A percentile compares a stretch with the other conserved stretches of the same genome.
Evolutionary conservation across 495 filamentous ascomycete species (phyloP).

Genomic region (Venustampulla echinocandica): DNA sequence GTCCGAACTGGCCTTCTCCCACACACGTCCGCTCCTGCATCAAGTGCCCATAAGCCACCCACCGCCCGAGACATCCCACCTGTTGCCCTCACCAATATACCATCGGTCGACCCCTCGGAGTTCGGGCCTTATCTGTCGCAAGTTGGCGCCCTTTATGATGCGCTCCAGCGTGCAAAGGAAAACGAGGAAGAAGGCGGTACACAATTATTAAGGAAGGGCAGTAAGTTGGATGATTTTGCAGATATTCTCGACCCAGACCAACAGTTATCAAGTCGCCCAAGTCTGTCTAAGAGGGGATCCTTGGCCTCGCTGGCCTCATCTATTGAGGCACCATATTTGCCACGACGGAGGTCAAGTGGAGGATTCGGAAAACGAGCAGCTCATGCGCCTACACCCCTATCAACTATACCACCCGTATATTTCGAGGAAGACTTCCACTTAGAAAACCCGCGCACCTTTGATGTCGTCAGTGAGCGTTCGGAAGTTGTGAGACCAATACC

Average conservation of each 20-base stretch:
- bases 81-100: slow-evolving; percentile 84
- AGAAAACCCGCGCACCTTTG: slow-evolving; percentile 93
- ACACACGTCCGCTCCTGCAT: slow-evolving; percentile 56
- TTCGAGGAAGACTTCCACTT: slow-evolving; percentile 93
- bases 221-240: slow-evolving; percentile 40
- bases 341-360: slow-evolving; percentile 43
- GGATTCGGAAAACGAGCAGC: slow-evolving; percentile 39
- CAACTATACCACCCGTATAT: slow-evolving; percentile 86
- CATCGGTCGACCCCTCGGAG: slow-evolving; percentile 65
- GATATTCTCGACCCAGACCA: slow-evolving; percentile 39
- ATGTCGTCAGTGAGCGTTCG: slow-evolving; percentile 91
- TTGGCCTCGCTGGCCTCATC: slow-evolving; percentile 42
- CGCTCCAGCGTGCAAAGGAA: slow-evolving; percentile 68
- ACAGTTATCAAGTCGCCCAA: slow-evolving; percentile 33
- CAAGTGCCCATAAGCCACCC: slow-evolving; percentile 67
- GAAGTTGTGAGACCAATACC: slow-evolving; percentile 72
- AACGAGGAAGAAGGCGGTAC: slow-evolving; percentile 47
- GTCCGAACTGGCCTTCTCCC: slow-evolving; percentile 77
- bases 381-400: slow-evolving; percentile 71
- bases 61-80: slow-evolving; percentile 92
- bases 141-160: slow-evolving; percentile 74
- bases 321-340: slow-evolving; percentile 36
- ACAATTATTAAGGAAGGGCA: slow-evolving; percentile 34
- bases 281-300: slow-evolving; percentile 30
- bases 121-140: slow-evolving; percentile 80